Evolutionary conservation across 768 basidiomycete species (phyloP).

Genomic region (Grammothele lineata): DNA sequence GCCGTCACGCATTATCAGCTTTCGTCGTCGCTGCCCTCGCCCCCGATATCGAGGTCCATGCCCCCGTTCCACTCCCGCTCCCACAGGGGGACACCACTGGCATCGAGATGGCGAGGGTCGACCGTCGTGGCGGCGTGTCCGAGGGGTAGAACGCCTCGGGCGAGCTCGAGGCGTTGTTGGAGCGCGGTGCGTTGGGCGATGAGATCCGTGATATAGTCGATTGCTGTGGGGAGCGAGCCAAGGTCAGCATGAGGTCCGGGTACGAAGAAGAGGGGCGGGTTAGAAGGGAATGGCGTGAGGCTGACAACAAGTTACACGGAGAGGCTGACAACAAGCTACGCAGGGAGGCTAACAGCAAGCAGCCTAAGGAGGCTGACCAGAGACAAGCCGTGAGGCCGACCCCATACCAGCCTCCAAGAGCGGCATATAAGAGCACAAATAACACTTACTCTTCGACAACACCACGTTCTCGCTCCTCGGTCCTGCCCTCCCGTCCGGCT

Average conservation of each 20-base stretch:
- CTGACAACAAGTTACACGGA: neutral
- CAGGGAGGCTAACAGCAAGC: too few species aligned
- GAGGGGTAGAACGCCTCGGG: conserved; percentile 51
- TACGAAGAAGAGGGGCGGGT: too few species aligned
- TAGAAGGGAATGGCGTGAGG: too few species aligned
- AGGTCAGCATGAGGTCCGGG: neutral
- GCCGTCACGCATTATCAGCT: too few species aligned
- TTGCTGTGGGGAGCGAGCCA: conserved; percentile 46
- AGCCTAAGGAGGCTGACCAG: too few species aligned
- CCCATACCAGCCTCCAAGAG: too few species aligned
- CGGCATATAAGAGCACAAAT: neutral
- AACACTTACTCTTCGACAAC: conserved; percentile 73
- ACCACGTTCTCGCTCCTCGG: conserved; percentile 91
- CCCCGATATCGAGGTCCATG: conserved; percentile 44
- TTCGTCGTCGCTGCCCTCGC: conserved; percentile 18
- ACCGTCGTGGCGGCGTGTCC: conserved; percentile 54
- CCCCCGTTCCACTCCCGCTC: conserved; percentile 85
- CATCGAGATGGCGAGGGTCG: conserved; percentile 16
- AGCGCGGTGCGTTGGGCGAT: conserved; percentile 56
- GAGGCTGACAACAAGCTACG: neutral
- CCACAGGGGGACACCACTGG: conserved; percentile 52
- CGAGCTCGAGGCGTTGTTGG: conserved; percentile 53
- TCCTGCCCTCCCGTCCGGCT: conserved; percentile 83
- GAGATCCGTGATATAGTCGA: conserved; percentile 76
- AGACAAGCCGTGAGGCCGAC: too few species aligned